Evolutionary conservation across 495 filamentous ascomycete species (phyloP).

Genomic region (Trichoderma virens): DNA sequence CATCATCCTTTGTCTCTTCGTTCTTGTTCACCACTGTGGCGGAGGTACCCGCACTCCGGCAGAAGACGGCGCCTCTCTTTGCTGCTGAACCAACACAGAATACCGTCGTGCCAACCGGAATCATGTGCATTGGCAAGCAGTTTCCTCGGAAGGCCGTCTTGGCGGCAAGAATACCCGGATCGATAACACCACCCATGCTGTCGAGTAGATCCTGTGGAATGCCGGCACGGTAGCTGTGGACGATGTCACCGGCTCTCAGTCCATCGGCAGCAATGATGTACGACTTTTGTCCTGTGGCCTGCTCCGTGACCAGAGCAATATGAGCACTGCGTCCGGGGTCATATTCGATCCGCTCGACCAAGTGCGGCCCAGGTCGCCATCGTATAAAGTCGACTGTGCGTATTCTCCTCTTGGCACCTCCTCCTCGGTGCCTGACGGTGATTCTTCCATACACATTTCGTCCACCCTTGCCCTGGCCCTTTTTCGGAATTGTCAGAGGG

Average conservation of each 20-base stretch:
- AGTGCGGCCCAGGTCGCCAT: constrained; percentile 64
- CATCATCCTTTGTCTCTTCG: constrained; percentile 53
- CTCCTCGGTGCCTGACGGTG: constrained; percentile 84
- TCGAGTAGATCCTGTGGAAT: constrained; percentile 77
- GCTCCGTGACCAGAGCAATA: constrained; percentile 74
- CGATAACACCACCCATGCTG: constrained; percentile 82
- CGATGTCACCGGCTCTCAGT: constrained; percentile 81
- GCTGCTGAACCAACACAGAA: constrained; percentile 77
- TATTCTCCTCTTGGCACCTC: constrained; percentile 84
- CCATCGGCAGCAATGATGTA: constrained; percentile 93
- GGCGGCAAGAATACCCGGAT: constrained; percentile 90
- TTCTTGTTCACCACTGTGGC: constrained; percentile 82
- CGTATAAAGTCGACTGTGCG: constrained; percentile 82
- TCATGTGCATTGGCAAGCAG: constrained; percentile 88
- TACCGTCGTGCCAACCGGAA: constrained; percentile 83
- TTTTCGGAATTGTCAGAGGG: constrained; percentile 80
- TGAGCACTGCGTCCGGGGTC: constrained; percentile 91
- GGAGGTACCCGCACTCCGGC: constrained; percentile 86
- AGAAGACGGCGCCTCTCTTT: constrained; percentile 74
- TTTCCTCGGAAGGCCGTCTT: constrained; percentile 93
- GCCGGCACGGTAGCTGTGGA: constrained; percentile 83
- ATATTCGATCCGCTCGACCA: constrained; percentile 90
- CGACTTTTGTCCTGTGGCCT: constrained; percentile 58
- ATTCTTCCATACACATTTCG: constrained; percentile 79
- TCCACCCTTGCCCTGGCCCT: constrained; percentile 85